These are phyloP conservation scores for Exophiala oligosperma DNA, from an alignment of 2,329 filamentous ascomycete species.

Conservation along the genomic window DNA sequence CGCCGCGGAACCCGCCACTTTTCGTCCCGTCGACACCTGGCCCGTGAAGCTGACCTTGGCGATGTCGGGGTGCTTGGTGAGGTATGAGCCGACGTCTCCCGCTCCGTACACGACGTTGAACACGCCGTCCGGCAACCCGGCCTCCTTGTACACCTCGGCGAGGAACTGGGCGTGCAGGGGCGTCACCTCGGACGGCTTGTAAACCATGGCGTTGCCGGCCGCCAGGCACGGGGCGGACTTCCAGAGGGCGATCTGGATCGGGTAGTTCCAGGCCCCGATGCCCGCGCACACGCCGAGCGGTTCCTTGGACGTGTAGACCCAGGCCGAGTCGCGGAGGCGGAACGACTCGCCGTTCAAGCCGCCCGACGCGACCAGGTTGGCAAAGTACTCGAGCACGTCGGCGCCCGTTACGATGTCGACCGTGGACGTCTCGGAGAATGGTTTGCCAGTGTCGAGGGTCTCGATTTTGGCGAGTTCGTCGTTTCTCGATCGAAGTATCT, in stretches of 20 bases:
- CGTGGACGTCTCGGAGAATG: slow-evolving; percentile 78
- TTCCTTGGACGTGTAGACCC: slow-evolving; percentile 80
- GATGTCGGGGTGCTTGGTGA: slow-evolving; percentile 70
- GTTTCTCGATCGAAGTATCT: slow-evolving; percentile 72
- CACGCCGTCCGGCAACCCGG: slow-evolving; percentile 76
- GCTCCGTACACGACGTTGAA: slow-evolving; percentile 86
- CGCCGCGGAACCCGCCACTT: slow-evolving; percentile 74
- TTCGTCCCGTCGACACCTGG: slow-evolving; percentile 78
- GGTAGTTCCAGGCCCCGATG: slow-evolving; percentile 91
- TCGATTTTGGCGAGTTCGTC: slow-evolving; percentile 77
- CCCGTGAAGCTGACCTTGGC: slow-evolving; percentile 90
- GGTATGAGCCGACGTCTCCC: slow-evolving; percentile 72
- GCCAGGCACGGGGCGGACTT: slow-evolving; percentile 84
- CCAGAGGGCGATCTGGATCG: slow-evolving; percentile 87
- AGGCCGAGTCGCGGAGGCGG: slow-evolving; percentile 71
- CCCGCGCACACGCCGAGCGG: slow-evolving; percentile 80
- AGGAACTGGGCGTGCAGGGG: slow-evolving; percentile 77
- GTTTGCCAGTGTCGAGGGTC: slow-evolving; percentile 83
- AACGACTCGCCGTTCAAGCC: slow-evolving; percentile 79
- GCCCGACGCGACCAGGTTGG: slow-evolving; percentile 73
- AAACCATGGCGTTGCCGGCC: slow-evolving; percentile 86
- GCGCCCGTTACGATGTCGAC: slow-evolving; percentile 82
- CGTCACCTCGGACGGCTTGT: slow-evolving; percentile 86
- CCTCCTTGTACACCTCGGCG: slow-evolving; percentile 74
- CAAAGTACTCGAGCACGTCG: slow-evolving; percentile 85